Percentiles rank a stretch among this genome's conserved stretches.
These are phyloP conservation scores for Cenchrus purpureus DNA, from an alignment of 176 grass and related monocot genomes.

Conservation along the genomic window DNA sequence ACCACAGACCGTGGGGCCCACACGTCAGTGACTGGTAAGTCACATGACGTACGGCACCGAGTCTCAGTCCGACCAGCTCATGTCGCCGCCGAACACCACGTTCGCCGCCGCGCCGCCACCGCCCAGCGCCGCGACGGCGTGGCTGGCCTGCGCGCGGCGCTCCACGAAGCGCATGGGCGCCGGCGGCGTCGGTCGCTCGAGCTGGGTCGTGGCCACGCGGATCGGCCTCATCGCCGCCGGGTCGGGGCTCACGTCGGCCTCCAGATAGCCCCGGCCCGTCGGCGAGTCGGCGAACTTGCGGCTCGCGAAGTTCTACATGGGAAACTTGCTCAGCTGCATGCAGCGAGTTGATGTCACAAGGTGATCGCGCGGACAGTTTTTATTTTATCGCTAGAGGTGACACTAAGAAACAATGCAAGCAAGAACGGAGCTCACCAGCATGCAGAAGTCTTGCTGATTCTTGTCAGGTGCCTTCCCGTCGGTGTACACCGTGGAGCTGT, in stretches of 20 bases:
- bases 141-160: background rate
- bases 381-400: no score
- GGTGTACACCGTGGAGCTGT: no score
- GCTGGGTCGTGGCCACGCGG: constrained; percentile 16
- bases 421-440: no score
- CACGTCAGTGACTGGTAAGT: no score
- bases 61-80: constrained; percentile 11
- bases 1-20: no score
- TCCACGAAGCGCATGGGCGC: background rate
- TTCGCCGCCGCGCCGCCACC: background rate
- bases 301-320: background rate
- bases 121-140: background rate
- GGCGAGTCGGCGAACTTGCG: background rate
- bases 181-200: background rate
- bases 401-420: background rate
- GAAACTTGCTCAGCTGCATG: constrained; percentile 9
- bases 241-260: background rate
- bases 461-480: no score
- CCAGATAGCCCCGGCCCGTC: background rate
- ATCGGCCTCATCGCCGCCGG: background rate
- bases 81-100: constrained; percentile 30
- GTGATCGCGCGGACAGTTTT: no score
- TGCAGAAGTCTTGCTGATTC: no score
- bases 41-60: no score
- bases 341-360: no score